A percentile compares a stretch with the other conserved stretches of the same genome.
These are phyloP conservation scores for Candida glucosophila DNA, from an alignment of 1,139 yeast genomes.

Conservation along the genomic window DNA sequence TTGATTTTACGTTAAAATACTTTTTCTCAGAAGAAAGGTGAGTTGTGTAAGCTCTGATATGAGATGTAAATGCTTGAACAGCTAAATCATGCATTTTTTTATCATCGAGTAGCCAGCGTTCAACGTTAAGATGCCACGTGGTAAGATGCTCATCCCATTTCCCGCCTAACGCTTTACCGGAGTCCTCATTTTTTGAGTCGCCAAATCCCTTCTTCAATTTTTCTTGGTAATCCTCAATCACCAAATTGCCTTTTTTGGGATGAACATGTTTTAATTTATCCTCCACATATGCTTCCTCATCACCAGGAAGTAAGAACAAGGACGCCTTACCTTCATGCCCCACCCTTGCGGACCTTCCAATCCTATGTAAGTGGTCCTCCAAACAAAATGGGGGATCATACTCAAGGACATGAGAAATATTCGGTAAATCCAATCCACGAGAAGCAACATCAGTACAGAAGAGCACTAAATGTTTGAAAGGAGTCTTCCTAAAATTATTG, in stretches of 20 bases:
- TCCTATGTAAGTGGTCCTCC: conserved; percentile 66
- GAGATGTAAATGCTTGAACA: conserved; percentile 74
- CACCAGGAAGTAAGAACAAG: conserved; percentile 76
- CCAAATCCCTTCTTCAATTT: conserved; percentile 56
- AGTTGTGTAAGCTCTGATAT: conserved; percentile 93
- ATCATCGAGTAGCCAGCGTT: conserved; percentile 78
- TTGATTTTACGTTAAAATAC: conserved; percentile 66
- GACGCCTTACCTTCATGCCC: conserved; percentile 60
- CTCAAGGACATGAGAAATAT: conserved; percentile 56
- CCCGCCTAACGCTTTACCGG: conserved; percentile 25
- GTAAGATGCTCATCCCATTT: conserved; percentile 95
- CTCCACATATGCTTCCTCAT: conserved; percentile 76
- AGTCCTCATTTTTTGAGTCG: conserved; percentile 7
- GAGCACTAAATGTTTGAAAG: conserved; percentile 49
- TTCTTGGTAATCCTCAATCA: conserved; percentile 41
- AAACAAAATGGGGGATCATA: conserved; percentile 64
- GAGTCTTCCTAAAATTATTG: conserved; percentile 6
- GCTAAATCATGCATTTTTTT: conserved; percentile 52
- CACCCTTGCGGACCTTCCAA: conserved; percentile 70
- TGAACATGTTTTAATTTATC: conserved; percentile 44
- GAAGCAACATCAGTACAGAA: conserved; percentile 80
- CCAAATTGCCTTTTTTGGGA: conserved; percentile 40
- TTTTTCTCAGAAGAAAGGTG: conserved; percentile 75
- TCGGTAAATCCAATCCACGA: conserved; percentile 64
- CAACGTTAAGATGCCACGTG: conserved; percentile 88